Evolutionary conservation across 106 monocot genomes (phyloP).

Genomic region (Platanthera zijinensis): DNA sequence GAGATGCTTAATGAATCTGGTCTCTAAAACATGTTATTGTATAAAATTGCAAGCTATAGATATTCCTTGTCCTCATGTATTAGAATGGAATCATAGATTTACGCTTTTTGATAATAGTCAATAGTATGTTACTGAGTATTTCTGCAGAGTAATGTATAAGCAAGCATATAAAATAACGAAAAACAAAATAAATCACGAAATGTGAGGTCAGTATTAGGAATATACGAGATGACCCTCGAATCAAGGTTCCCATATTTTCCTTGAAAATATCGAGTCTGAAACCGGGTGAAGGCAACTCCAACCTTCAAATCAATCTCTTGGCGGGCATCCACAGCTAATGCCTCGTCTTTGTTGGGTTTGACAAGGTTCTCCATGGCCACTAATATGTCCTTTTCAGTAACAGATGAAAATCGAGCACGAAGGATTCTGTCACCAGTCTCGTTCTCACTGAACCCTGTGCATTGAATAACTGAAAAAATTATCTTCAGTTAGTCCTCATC

Average conservation of each 20-base stretch:
- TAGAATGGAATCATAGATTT: no score
- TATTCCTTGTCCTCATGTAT: no score
- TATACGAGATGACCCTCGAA: constrained; percentile 95
- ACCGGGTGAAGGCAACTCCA: constrained; percentile 95
- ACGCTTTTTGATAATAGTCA: no score
- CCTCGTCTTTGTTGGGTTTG: constrained; percentile 81
- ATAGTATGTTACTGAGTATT: no score
- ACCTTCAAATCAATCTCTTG: constrained; percentile 99
- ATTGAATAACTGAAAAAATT: constrained; percentile 66
- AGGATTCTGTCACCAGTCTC: constrained; percentile 52
- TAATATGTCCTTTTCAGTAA: constrained; percentile 83
- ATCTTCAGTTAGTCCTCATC: not conserved
- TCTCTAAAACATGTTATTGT: no score
- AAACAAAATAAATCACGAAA: not conserved
- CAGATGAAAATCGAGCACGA: constrained; percentile 93
- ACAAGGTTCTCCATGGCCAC: constrained; percentile 81
- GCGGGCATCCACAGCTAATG: constrained; percentile 90
- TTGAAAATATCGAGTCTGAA: constrained; percentile 97
- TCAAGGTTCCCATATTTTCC: constrained; percentile 99
- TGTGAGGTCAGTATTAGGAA: not conserved
- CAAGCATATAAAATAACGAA: not conserved
- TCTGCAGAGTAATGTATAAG: no score
- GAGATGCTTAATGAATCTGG: no score
- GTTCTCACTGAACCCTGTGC: constrained; percentile 61
- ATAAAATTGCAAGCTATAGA: no score